A percentile compares a stretch with the other conserved stretches of the same genome.
These are phyloP conservation scores for Nitzschia sp. DNA, from an alignment of 108 stramenopile genomes.

Conservation along the genomic window DNA sequence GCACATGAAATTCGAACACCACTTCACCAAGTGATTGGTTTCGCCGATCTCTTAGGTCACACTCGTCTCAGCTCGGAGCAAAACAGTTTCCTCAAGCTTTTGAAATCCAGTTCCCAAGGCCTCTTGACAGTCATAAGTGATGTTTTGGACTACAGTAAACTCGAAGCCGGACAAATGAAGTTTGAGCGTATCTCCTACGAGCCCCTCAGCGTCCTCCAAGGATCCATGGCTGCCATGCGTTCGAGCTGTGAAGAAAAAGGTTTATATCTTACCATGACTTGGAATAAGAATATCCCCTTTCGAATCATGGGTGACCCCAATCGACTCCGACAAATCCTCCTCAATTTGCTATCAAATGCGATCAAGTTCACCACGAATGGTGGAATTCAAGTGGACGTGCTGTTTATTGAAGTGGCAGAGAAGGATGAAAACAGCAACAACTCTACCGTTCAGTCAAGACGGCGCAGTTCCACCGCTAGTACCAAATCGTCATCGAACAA, in stretches of 20 bases:
- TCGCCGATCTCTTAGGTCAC: constrained; percentile 46
- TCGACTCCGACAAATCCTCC: constrained; percentile 54
- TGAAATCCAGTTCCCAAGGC: constrained; percentile 24
- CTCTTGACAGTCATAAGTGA: constrained; percentile 53
- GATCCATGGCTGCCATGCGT: constrained; percentile 35
- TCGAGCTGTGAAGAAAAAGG: constrained; percentile 32
- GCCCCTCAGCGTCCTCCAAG: constrained; percentile 30
- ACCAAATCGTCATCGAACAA: neutral
- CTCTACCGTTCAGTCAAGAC: neutral
- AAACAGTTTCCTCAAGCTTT: constrained; percentile 27
- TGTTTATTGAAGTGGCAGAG: neutral
- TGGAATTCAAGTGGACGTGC: neutral
- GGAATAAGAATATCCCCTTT: constrained; percentile 20
- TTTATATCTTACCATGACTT: constrained; percentile 10
- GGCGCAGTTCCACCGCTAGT: neutral
- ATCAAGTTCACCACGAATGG: constrained; percentile 57
- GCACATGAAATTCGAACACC: constrained; percentile 63
- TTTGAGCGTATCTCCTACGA: constrained; percentile 47
- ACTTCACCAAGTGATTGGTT: constrained; percentile 66
- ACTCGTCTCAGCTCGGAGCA: constrained; percentile 38
- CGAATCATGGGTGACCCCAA: constrained; percentile 50
- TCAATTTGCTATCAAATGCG: constrained; percentile 58
- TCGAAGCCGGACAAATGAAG: constrained; percentile 57
- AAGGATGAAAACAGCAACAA: neutral
- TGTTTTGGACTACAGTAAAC: constrained; percentile 49